These are phyloP conservation scores for Dispira simplex DNA, from an alignment of 192 early-diverging fungal species.

Conservation along the genomic window DNA sequence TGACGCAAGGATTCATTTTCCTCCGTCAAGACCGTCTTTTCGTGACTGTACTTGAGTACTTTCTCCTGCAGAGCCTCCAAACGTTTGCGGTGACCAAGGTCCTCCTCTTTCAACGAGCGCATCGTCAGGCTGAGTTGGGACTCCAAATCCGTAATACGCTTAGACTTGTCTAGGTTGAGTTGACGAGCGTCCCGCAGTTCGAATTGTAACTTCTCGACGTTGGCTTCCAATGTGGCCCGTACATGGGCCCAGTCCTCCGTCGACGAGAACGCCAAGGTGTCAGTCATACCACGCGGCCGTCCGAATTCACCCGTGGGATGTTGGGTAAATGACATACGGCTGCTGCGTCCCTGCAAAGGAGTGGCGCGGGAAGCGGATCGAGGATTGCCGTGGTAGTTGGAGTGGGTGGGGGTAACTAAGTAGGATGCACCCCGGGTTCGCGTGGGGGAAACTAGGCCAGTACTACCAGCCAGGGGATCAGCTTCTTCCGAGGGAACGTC, in stretches of 20 bases:
- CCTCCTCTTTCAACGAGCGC: neutral
- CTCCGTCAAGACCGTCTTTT: neutral
- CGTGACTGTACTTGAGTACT: neutral
- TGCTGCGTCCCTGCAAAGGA: no score
- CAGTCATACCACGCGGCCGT: slow-evolving; percentile 1
- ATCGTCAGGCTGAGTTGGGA: neutral
- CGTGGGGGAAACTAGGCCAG: no score
- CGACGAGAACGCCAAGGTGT: neutral
- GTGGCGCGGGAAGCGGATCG: no score
- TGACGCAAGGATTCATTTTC: neutral
- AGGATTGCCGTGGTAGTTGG: no score
- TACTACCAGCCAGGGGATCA: no score
- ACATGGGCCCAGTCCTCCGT: neutral
- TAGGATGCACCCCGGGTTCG: no score
- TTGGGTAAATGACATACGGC: no score
- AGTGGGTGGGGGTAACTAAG: no score
- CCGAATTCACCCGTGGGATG: neutral
- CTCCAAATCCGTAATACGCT: neutral
- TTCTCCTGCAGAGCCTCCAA: neutral
- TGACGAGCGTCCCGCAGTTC: neutral
- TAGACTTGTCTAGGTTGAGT: neutral
- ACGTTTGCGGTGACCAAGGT: neutral
- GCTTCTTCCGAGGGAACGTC: no score
- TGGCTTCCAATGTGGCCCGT: neutral
- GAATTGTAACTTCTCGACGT: neutral